phyloP scores from a whole-genome alignment of 208 protist species.

The Blastocrithidia nonstop region DNA sequence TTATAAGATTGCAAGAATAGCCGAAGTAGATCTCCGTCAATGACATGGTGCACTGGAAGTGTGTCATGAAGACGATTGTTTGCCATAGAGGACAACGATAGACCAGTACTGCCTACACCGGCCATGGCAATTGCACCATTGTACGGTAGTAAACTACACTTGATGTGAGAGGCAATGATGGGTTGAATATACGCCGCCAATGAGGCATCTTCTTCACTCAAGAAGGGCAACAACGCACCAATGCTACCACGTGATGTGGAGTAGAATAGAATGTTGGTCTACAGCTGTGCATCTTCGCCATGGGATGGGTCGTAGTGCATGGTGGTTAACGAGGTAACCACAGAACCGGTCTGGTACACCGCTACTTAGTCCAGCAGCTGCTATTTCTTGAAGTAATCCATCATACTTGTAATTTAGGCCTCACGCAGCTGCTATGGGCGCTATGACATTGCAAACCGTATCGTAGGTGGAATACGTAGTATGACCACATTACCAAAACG shows the following conservation, averaged over 20 bases:
- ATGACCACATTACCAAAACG: slow-evolving; percentile 56
- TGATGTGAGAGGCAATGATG: slow-evolving; percentile 24
- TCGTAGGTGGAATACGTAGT: slow-evolving; percentile 29
- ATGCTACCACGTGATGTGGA: slow-evolving; percentile 44
- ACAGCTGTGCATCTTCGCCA: slow-evolving; percentile 19
- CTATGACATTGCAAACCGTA: slow-evolving; percentile 45
- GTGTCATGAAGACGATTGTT: no score
- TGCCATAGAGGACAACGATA: no score
- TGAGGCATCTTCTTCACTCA: slow-evolving; percentile 51
- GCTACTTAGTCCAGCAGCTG: slow-evolving; percentile 53
- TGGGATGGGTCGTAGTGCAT: slow-evolving; percentile 28
- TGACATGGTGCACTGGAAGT: slow-evolving; percentile 20
- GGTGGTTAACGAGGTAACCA: slow-evolving; percentile 43
- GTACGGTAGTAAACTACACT: slow-evolving; percentile 13
- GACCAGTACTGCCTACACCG: slow-evolving; percentile 2
- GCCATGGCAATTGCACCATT: no score
- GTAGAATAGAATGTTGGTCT: slow-evolving; percentile 42
- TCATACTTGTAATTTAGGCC: slow-evolving; percentile 23
- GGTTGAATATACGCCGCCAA: slow-evolving; percentile 50
- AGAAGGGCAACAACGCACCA: slow-evolving; percentile 51
- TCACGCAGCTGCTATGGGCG: slow-evolving; percentile 31
- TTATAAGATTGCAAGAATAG: slow-evolving; percentile 15
- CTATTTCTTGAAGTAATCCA: slow-evolving; percentile 17
- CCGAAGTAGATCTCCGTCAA: slow-evolving; percentile 48
- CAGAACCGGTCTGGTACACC: slow-evolving; percentile 36